Evolutionary conservation across 805 yeast species (phyloP).

Genomic region (Candida nanaspora): DNA sequence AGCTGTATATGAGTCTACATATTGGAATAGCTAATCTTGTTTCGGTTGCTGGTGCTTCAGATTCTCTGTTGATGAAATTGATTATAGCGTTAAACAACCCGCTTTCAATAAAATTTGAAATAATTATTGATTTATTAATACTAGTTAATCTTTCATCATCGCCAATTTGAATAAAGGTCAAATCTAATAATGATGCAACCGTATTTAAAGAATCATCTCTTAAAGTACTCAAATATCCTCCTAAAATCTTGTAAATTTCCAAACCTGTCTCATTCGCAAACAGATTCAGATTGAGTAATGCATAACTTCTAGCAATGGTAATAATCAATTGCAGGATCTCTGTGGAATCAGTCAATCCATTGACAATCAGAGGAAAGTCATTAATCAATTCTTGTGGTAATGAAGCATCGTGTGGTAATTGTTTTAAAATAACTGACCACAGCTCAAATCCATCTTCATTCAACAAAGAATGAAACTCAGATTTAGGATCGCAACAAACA

Average conservation of each 20-base stretch:
- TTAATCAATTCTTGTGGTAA: slow-evolving; percentile 32
- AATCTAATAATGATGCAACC: slow-evolving; percentile 47
- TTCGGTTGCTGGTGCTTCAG: slow-evolving; percentile 35
- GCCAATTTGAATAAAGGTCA: slow-evolving; percentile 32
- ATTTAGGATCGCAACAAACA: slow-evolving; percentile 52
- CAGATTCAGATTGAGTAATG: slow-evolving; percentile 38
- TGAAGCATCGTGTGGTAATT: slow-evolving; percentile 36
- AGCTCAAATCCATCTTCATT: slow-evolving; percentile 84
- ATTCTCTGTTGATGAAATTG: slow-evolving; percentile 33
- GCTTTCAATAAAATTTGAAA: slow-evolving; percentile 29
- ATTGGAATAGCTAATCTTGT: slow-evolving; percentile 29
- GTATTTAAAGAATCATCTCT: slow-evolving; percentile 64
- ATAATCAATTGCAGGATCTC: slow-evolving; percentile 63
- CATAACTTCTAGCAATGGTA: slow-evolving; percentile 56
- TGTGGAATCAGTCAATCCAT: slow-evolving; percentile 62
- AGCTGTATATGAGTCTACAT: slow-evolving; percentile 32
- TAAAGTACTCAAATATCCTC: slow-evolving; percentile 49
- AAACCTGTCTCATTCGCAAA: slow-evolving; percentile 31
- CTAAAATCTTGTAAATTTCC: slow-evolving; percentile 40
- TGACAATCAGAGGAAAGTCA: slow-evolving; percentile 43
- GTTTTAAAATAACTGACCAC: slow-evolving; percentile 67
- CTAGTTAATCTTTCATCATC: slow-evolving; percentile 10
- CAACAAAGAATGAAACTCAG: slow-evolving; percentile 48
- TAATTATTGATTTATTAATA: slow-evolving; percentile 9
- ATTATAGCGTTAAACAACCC: slow-evolving; percentile 38